Evolutionary conservation across 164 flowering plant species (phyloP), one percentile per base, ranked within the genome.

Genomic region (Macadamia integrifolia): DNA sequence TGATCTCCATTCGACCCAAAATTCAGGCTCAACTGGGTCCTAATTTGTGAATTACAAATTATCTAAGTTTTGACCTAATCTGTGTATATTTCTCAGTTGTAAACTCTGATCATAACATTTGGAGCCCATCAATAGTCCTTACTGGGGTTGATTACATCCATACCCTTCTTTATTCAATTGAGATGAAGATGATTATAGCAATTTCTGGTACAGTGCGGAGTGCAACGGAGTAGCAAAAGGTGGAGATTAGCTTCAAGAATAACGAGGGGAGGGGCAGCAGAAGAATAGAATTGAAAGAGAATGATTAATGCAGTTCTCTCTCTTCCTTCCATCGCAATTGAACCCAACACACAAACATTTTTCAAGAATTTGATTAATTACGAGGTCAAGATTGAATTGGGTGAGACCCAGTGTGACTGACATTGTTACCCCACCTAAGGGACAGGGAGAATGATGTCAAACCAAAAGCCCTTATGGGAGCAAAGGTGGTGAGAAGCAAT

Each of bases 391-490:
- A 14, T 53, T 4, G 17, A 14, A 13, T 17, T 14, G 15, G 17
- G 15, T 3, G 6, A 17, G 14, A 53, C 3, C 17, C n/a, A 17
- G 17, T 4, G 57, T 14, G 57, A 53, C 18, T 53, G 57, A 53
- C 18, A n/a, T 53, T 4, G 57, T 53, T 53, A 53, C 6, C 3
- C 57, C 17, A 93, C 98, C 98, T 93, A 97, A 0, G 97, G 98
- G 9, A 91, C 85, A 0, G 98, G 98, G 12, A 93, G 92, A 32
- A 93, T 86, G 62, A 93, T 78, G 69, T 93, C 98, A 74, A 89
- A 89, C 98, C 98, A 93, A 77, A 93, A 93, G 10, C 97, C 98
- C 57, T 78, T 85, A 14, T 87, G 66, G 9, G 98, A 91, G 8
- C 90, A 55, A 28, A 88, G 64, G 69, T 93, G 91, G 69, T 93